A percentile compares a stretch with the other conserved stretches of the same genome.
These are phyloP conservation scores for Fusarium sp. DNA, from an alignment of 2,329 filamentous ascomycete genomes.

Conservation along the genomic window DNA sequence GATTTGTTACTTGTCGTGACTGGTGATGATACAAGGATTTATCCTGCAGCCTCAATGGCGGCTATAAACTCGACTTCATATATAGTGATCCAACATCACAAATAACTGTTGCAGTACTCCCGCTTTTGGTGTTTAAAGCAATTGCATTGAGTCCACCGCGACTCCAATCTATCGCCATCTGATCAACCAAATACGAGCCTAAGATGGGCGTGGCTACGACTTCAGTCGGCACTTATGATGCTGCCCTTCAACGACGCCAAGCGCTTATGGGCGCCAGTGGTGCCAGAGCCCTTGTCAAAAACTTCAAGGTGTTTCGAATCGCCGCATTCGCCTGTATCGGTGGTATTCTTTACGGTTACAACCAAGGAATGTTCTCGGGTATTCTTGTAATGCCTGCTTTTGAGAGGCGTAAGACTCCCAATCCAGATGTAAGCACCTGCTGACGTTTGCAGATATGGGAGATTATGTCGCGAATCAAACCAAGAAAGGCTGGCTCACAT, in stretches of 20 bases:
- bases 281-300: slow-evolving; percentile 65
- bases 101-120: not conserved
- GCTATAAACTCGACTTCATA: not conserved
- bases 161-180: not conserved
- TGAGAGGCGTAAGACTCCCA: slow-evolving; percentile 55
- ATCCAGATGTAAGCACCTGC: not conserved
- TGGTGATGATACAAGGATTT: slow-evolving; percentile 8
- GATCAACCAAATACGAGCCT: not conserved
- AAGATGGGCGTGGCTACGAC: slow-evolving; percentile 24
- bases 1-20: not conserved
- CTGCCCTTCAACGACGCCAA: slow-evolving; percentile 62
- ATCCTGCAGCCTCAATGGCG: slow-evolving; percentile 4
- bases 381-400: slow-evolving; percentile 70
- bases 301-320: slow-evolving; percentile 69
- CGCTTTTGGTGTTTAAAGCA: not conserved
- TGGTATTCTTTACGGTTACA: slow-evolving; percentile 75
- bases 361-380: slow-evolving; percentile 73
- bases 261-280: slow-evolving; percentile 65
- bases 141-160: not conserved
- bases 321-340: slow-evolving; percentile 72
- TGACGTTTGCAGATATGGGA: slow-evolving; percentile 61
- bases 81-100: slow-evolving; percentile 10
- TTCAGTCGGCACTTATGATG: slow-evolving; percentile 56
- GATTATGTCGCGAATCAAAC: slow-evolving; percentile 63
- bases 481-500: slow-evolving; percentile 69